Percentiles rank a stretch among this genome's conserved stretches.
These are phyloP conservation scores for Acanthamoeba triangularis DNA, from an alignment of 208 protist species.

Conservation along the genomic window DNA sequence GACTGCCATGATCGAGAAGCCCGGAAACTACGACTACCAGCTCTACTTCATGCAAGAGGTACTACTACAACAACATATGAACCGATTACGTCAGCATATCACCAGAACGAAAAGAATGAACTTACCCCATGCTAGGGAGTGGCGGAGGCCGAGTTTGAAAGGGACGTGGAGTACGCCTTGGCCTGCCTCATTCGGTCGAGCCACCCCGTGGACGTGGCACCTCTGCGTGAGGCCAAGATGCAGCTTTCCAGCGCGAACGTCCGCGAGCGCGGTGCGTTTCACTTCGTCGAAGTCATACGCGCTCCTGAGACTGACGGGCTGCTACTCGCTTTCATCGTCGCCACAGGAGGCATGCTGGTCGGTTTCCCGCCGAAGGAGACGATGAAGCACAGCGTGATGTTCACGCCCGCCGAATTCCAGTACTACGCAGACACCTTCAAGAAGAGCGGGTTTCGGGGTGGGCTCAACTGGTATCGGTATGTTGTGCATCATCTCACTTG, in stretches of 20 bases:
- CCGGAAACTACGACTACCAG: slow-evolving; percentile 73
- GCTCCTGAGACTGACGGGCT: not conserved
- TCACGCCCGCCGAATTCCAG: not conserved
- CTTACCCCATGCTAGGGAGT: not conserved
- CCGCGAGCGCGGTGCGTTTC: not conserved
- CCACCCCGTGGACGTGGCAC: not conserved
- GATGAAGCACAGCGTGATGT: not conserved
- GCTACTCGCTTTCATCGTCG: no score
- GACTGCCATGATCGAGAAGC: not conserved
- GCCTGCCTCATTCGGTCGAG: not conserved
- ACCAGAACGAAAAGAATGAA: not conserved
- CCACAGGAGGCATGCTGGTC: not conserved
- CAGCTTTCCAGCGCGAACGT: not conserved
- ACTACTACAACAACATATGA: no score
- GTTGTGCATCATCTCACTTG: not conserved
- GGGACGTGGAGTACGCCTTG: not conserved
- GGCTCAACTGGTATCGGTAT: slow-evolving; percentile 40
- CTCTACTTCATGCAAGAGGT: slow-evolving; percentile 71
- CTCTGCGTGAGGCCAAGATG: not conserved
- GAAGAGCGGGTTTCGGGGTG: slow-evolving; percentile 32
- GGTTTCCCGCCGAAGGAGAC: slow-evolving; percentile 22
- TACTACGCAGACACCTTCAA: slow-evolving; percentile 14
- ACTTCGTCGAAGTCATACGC: not conserved
- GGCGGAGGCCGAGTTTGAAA: slow-evolving; percentile 14
- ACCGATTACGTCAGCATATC: no score